Base-by-base conservation (phyloP, 371 early-diverging fungal species). In the Mucor piriformis region DNA sequence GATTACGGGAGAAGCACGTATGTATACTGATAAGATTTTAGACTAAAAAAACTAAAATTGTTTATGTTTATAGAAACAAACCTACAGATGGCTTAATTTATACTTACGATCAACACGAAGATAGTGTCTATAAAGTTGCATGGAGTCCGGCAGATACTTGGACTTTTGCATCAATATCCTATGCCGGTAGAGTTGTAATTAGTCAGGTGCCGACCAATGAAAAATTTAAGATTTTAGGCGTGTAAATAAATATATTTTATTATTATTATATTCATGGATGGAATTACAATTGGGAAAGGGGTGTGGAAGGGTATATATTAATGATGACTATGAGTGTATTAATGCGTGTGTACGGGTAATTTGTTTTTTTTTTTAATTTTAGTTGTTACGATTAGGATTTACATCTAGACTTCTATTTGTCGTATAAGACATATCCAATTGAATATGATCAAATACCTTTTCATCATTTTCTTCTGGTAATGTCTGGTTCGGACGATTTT, bases 71-170 rank as follows among this genome's bases (percentile, higher is more conserved):
- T 34, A 72, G 64, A 49, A 83, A 80, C 18, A 80, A 76, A 48
- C 87, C 90, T 4, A 78, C 81, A 0, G 95, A 96, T 69, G 94
- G 95, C 2, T 74, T 95, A 33, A 83, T 95, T 12, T 78, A 81
- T 18, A 87, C 90, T 7, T 95, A 84, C 62, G 93, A 94, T 50
- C 92, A 94, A 61, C 96, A 95, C 66, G 96, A 97, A 70, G 94
- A 95, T 59, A 90, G 91, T 55, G 95, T 95, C 1, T 95, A 96
- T 64, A 73, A 88, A 4, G 90, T 88, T 2, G 87, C 88, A 16
- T 97, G 97, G 97, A 93, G 94, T 43, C 74, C 76, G 1, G 88
- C 88, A 1, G 95, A 95, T 68, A 93, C 95, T 1, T 97, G 97
- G 97, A 79, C 94, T 20, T 95, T 95, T 79, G 90, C 92, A n/a